Evolutionary conservation across 1,139 yeast genomes (phyloP).

Genomic region (Candida tunisiensis): DNA sequence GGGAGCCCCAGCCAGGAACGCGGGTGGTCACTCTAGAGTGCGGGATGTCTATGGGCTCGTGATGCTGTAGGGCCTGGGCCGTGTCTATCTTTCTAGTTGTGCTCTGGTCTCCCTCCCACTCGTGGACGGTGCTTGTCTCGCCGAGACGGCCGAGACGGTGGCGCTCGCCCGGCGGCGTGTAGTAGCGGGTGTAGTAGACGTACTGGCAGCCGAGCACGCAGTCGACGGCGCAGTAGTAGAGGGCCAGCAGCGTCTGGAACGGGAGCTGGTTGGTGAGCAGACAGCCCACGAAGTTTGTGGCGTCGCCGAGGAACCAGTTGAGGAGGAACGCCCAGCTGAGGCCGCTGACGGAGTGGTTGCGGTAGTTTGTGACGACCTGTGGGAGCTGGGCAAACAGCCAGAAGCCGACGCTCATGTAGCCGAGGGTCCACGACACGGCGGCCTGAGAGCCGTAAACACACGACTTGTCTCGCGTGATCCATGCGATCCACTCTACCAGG

Average conservation of each 20-base stretch:
- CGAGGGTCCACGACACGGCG: conserved; percentile 20
- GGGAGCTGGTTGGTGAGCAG: conserved; percentile 55
- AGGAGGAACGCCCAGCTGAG: conserved; percentile 58
- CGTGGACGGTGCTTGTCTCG: no score
- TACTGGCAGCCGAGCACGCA: conserved; percentile 55
- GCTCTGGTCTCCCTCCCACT: no score
- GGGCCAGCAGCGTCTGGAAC: conserved; percentile 61
- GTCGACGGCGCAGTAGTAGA: conserved; percentile 65
- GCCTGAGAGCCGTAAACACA: conserved; percentile 16
- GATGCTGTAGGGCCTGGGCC: no score
- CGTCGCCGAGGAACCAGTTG: conserved; percentile 78
- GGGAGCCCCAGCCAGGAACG: no score
- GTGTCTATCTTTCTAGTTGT: no score
- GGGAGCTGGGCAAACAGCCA: conserved; percentile 88
- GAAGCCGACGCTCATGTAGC: conserved; percentile 36
- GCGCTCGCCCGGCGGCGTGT: no score
- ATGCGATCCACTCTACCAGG: conserved; percentile 15
- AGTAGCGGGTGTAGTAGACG: conserved; percentile 40
- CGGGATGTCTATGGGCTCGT: no score
- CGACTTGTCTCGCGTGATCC: conserved; percentile 12
- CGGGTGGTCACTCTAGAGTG: no score
- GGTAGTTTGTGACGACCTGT: conserved; percentile 63
- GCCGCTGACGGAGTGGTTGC: conserved; percentile 71
- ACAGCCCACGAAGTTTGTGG: conserved; percentile 68
- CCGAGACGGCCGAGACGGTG: no score